A percentile compares a stretch with the other conserved stretches of the same genome.
phyloP scores from a whole-genome alignment of 2,329 filamentous ascomycete genomes.

The Colletotrichum gigasporum region DNA sequence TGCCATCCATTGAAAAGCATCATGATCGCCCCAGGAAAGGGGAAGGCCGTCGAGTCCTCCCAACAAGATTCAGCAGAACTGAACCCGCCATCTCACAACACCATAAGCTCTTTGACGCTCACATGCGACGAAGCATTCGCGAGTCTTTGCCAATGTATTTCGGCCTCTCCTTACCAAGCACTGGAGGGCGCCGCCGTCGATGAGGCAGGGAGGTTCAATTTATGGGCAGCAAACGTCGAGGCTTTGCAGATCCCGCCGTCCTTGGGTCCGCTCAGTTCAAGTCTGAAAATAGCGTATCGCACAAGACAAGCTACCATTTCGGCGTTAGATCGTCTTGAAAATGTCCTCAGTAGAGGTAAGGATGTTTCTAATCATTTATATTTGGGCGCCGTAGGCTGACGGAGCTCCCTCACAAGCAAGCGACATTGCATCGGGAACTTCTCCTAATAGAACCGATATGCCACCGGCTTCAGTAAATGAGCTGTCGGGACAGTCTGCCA shows the following conservation, averaged over 20 bases:
- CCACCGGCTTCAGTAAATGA: neutral
- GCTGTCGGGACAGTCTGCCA: neutral
- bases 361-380: neutral
- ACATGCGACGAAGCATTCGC: neutral
- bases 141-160: neutral
- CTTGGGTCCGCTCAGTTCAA: neutral
- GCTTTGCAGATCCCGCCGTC: neutral
- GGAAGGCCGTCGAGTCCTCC: too few species aligned
- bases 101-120: neutral
- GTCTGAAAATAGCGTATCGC: neutral
- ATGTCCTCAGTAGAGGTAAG: neutral
- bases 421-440: neutral
- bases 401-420: neutral
- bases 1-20: too few species aligned
- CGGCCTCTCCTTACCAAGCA: neutral
- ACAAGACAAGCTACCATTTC: neutral
- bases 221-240: conserved; percentile 10
- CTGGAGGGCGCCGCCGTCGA: neutral
- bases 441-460: neutral
- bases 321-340: neutral
- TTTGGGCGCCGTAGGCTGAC: neutral
- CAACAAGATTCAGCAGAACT: too few species aligned
- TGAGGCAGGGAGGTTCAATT: conserved; percentile 1
- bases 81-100: too few species aligned
- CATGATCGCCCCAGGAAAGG: too few species aligned